phyloP scores from a whole-genome alignment of 257 asterid genomes.

The Rauvolfia tetraphylla region DNA sequence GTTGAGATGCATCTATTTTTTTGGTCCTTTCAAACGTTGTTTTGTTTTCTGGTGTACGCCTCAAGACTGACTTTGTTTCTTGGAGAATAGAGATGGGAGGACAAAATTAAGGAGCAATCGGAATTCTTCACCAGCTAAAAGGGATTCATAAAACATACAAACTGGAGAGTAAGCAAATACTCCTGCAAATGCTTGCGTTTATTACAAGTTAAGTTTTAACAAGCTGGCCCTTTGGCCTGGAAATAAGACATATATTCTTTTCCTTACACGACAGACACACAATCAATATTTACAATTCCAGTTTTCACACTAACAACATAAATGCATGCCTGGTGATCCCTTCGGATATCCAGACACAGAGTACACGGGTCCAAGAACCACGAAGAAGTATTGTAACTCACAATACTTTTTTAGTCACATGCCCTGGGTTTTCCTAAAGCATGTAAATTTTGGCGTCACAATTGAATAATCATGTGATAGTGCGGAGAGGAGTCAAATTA shows the following conservation, averaged over 20 bases:
- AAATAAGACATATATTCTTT: no score
- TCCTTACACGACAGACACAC: background rate
- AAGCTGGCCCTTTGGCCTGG: constrained; percentile 6
- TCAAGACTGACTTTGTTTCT: no score
- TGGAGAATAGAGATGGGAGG: background rate
- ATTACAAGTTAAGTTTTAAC: background rate
- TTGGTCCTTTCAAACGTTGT: no score
- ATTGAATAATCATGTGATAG: constrained; percentile 30
- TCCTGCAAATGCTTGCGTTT: background rate
- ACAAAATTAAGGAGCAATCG: background rate
- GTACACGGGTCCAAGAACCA: background rate
- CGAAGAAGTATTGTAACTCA: background rate
- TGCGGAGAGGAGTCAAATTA: constrained; percentile 33
- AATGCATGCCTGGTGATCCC: constrained; percentile 22
- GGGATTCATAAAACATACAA: background rate
- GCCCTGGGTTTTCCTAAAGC: constrained; percentile 3
- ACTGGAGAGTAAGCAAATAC: background rate
- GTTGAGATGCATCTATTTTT: no score
- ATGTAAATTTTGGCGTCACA: background rate
- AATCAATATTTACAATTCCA: constrained; percentile 21
- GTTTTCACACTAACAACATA: constrained; percentile 19
- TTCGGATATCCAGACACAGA: constrained; percentile 36
- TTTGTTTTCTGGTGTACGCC: no score
- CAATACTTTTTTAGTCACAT: background rate
- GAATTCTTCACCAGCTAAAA: background rate